Conservation (phyloP, 805 yeast species). For the Zygosaccharomyces rouxii region DNA sequence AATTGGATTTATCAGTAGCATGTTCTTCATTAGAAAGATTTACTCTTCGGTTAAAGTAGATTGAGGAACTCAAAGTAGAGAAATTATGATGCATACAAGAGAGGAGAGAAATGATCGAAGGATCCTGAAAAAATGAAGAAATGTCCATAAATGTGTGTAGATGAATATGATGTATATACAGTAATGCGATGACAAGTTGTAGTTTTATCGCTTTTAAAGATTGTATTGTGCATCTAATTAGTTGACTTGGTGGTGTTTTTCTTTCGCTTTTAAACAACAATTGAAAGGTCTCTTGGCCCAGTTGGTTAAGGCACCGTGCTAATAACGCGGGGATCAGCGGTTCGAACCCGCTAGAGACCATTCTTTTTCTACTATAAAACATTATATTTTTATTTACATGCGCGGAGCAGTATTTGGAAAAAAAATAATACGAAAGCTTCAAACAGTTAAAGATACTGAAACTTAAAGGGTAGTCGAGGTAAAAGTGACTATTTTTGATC, state of each 20-base stretch:
- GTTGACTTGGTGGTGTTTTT: too few relatives aligned
- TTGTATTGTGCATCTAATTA: too few relatives aligned
- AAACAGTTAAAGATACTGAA: neutral
- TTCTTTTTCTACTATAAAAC: too few relatives aligned
- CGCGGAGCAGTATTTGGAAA: neutral
- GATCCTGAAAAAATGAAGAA: neutral
- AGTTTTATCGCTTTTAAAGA: too few relatives aligned
- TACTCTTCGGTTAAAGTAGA: conserved; percentile 87
- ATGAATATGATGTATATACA: neutral
- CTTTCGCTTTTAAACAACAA: too few relatives aligned
- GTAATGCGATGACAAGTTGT: neutral
- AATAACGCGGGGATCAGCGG: conserved; percentile 36
- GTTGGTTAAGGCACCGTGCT: conserved; percentile 36
- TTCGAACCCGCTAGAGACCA: conserved; percentile 37
- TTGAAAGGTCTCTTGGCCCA: conserved; percentile 31
- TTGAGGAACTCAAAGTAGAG: conserved; percentile 26
- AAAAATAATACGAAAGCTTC: too few relatives aligned
- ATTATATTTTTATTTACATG: conserved; percentile 8
- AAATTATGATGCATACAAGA: conserved; percentile 1
- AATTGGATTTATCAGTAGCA: conserved; percentile 72
- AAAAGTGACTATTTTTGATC: too few relatives aligned
- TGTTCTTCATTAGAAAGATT: conserved; percentile 71
- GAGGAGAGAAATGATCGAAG: neutral
- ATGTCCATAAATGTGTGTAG: neutral
- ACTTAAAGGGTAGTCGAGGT: too few relatives aligned